phyloP scores from a whole-genome alignment of 202 grass and related monocot genomes.

The Cymbopogon flexuosus region DNA sequence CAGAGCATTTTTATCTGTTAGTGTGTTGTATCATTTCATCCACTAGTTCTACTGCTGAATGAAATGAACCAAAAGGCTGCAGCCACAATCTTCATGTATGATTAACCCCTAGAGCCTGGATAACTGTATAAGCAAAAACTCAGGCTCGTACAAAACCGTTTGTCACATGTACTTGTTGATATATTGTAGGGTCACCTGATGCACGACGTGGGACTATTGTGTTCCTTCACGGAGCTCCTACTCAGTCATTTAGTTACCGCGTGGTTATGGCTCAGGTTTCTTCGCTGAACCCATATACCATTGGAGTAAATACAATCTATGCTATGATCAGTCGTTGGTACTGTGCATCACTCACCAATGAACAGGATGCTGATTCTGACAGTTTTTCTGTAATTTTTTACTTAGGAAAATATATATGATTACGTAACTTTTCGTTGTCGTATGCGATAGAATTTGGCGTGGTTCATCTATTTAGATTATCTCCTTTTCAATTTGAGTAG shows the following conservation, averaged over 20 bases:
- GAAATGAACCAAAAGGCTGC: neutral
- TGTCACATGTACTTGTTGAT: slow-evolving; percentile 6
- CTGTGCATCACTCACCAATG: neutral
- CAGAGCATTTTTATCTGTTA: neutral
- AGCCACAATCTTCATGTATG: neutral
- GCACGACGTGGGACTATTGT: slow-evolving; percentile 61
- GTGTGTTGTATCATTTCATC: neutral
- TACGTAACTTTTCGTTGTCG: neutral
- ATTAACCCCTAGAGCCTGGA: neutral
- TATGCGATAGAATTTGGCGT: neutral
- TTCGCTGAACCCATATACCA: slow-evolving; percentile 1
- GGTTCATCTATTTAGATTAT: neutral
- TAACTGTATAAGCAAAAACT: neutral
- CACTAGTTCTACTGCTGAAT: slow-evolving; percentile 1
- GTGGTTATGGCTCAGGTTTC: slow-evolving; percentile 82
- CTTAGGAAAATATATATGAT: neutral
- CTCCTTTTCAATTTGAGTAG: neutral
- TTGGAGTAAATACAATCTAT: neutral
- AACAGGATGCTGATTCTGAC: neutral
- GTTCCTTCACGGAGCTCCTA: slow-evolving; percentile 88
- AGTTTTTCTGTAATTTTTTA: neutral
- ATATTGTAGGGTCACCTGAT: slow-evolving; percentile 53
- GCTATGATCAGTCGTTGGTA: neutral
- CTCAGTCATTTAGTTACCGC: slow-evolving; percentile 84
- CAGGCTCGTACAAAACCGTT: neutral